Evolutionary conservation across 306 rosid species (phyloP).

Genomic region (Spatholobus suberectus): DNA sequence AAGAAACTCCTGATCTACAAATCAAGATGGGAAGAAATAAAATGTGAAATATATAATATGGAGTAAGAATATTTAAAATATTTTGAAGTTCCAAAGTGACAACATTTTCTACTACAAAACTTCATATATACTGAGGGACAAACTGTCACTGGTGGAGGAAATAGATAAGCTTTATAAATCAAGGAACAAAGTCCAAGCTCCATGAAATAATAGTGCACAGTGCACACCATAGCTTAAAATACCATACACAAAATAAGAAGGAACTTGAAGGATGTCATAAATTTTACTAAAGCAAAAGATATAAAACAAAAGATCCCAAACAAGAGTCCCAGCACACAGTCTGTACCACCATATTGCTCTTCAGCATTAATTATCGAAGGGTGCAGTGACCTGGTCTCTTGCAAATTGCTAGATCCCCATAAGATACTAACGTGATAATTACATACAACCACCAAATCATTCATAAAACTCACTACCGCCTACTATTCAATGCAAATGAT

Average conservation of each 20-base stretch:
- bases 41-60: conserved; percentile 13
- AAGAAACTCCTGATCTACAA: conserved; percentile 76
- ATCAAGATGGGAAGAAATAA: conserved; percentile 12
- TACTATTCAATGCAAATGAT: neutral
- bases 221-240: neutral
- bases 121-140: neutral
- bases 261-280: no score
- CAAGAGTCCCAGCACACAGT: no score
- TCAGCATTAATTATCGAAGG: no score
- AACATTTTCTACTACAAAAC: conserved; percentile 11
- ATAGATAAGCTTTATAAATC: neutral
- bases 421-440: no score
- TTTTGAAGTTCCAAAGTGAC: neutral
- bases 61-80: neutral
- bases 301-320: no score
- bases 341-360: no score
- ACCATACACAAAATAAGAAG: no score
- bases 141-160: neutral
- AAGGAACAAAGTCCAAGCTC: neutral
- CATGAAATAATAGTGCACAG: neutral
- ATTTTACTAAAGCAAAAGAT: no score
- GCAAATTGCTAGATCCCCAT: no score
- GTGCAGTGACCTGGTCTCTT: no score
- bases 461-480: neutral
- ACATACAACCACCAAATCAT: no score